A percentile compares a stretch with the other conserved stretches of the same genome.
phyloP scores from a whole-genome alignment of 2,329 filamentous ascomycete genomes.

The Aspergillus spinulosporus region DNA sequence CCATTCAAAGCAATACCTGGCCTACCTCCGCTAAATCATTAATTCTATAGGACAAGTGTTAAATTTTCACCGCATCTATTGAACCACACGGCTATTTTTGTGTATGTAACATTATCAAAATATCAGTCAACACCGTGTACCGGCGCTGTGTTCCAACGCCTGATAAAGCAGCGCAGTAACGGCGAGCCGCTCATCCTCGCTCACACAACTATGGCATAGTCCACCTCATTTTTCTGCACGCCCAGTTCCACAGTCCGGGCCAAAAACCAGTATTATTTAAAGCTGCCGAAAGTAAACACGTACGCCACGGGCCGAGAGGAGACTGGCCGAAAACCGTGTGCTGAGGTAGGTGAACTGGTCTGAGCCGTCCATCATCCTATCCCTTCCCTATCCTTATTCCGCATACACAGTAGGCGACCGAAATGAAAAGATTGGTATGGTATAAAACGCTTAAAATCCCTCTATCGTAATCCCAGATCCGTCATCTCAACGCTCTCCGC shows the following conservation, averaged over 20 bases:
- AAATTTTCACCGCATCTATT: neutral
- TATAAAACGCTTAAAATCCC: neutral
- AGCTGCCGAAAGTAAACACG: conserved; percentile 22
- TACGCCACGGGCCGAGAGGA: conserved; percentile 22
- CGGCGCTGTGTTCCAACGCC: neutral
- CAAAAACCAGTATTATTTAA: conserved; percentile 19
- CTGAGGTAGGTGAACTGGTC: conserved; percentile 7
- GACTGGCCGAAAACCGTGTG: conserved; percentile 16
- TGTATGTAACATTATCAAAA: neutral
- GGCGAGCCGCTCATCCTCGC: neutral
- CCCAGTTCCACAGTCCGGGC: conserved; percentile 7
- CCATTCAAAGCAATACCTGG: too few relatives aligned
- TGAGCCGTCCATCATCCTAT: neutral
- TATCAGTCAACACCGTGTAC: conserved; percentile 5
- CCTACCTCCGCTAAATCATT: too few relatives aligned
- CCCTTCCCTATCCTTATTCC: conserved; percentile 6
- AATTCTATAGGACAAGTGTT: neutral
- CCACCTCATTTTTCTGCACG: conserved; percentile 10
- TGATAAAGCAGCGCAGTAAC: neutral
- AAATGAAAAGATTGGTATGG: conserved; percentile 17
- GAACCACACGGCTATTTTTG: neutral
- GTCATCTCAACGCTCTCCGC: conserved; percentile 54
- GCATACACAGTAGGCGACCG: conserved; percentile 6
- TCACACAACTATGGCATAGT: neutral
- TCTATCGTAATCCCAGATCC: conserved; percentile 39